Base-by-base conservation (phyloP, 116 monocot species). In the Trichopus zeylanicus region DNA sequence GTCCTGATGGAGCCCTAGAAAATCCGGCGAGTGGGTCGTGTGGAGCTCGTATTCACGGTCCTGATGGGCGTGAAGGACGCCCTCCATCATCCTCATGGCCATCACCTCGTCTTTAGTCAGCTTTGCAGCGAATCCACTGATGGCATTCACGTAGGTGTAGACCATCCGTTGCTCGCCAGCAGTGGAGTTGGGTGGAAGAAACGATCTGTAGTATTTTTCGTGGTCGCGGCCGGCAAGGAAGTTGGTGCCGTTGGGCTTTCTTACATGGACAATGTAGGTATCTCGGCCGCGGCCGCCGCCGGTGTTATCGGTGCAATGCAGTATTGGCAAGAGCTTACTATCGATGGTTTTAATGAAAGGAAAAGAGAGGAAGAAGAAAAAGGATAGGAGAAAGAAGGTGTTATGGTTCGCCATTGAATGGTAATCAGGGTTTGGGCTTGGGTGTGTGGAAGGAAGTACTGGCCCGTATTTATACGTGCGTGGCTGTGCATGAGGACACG, bases 91-190 rank as follows among this genome's bases (percentile, higher is more conserved):
- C 16, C n/a, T 25, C 52, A 75, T 31, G 0, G 18, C n/a, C 1
- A 59, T 28, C 3, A 69, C n/a, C 32, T 75, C 75, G 2, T 23
- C 31, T 12, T 30, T 15, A 0, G 69, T 64, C 0, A 75, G 53
- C 51, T 28, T 31, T 5, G 69, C 75, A 2, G 75, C 69, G 54
- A 75, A 75, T 1, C 59, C 69, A 27, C 46, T 75, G 15, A 64
- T 3, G 8, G 27, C 38, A 22, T 69, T 29, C 1, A 4, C 3
- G 47, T 69, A 75, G 7, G 69, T 53, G 51, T 69, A 53, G 2
- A 64, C 4, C 18, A 75, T 60, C 1, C 39, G 64, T 3, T 53
- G 18, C 1, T 49, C 60, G 2, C 18, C 30, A 16, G 61, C 13
- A 6, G 28, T 31, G 3, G 25, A 46, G 26, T 25, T 3, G 10